Base-by-base conservation (phyloP, 202 grass and related monocot species). In the Dendrocalamus latiflorus region DNA sequence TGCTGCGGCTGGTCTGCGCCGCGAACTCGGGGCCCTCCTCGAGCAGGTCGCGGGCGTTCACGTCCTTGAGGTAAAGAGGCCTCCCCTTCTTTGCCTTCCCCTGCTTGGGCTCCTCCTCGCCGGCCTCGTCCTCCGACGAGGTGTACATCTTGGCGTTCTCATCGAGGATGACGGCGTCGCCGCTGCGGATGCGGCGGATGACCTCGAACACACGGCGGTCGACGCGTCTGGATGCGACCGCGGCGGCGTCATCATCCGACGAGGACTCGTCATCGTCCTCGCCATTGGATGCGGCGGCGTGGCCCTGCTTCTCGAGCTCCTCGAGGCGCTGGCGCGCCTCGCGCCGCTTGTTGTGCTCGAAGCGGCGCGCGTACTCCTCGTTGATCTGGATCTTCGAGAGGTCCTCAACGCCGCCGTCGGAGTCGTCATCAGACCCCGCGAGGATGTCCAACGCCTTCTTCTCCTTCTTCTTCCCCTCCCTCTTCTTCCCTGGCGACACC, bases 331-430 rank as follows among this genome's bases (percentile, higher is more conserved):
- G 88, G 48, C 84, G 51, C 50, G 81, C 92, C 86, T 94, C 90
- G n/a, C 92, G 92, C 72, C 73, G 77, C 86, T 97, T 94, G 82
- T 93, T 97, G 88, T 97, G 90, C 82, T 97, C 92, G 59, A 90
- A 88, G 36, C 84, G 76, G 61, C 88, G 92, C 0, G 84, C 88
- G 62, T 87, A 97, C 53, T 86, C 82, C 86, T 91, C 73, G 72
- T 97, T 86, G 75, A 97, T 88, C 88, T 94, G 81, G 75, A 97
- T 78, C 59, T 86, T 88, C 41, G 86, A 80, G 30, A 82, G 55
- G 64, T 92, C 88, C 55, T 75, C 75, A n/a, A 4, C 88, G 2
- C 70, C 68, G 0, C 74, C 49, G 8, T 84, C 85, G 4, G 70
- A 80, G 17, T 85, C 84, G 2, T 73, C 76, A 58, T 86, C 90